Evolutionary conservation across 768 basidiomycete species (phyloP).

Genomic region (Pseudohyphozyma bogoriensis): DNA sequence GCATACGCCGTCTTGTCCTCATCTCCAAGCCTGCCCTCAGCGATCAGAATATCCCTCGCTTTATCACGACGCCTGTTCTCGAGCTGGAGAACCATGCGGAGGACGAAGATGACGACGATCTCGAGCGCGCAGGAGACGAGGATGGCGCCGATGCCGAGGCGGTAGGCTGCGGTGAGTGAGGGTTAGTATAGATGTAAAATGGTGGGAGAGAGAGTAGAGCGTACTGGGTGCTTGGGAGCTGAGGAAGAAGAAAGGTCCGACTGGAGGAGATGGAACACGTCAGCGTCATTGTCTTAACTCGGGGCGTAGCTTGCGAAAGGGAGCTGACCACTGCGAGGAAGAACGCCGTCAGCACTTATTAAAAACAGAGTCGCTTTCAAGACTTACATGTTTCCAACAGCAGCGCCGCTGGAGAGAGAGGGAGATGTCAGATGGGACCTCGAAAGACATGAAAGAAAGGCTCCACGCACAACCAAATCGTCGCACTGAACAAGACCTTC

Average conservation of each 20-base stretch:
- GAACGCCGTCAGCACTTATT: too few species aligned
- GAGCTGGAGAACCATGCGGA: constrained; percentile 34
- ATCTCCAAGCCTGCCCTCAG: constrained; percentile 8
- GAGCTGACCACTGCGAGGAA: too few species aligned
- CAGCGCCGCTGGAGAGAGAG: too few species aligned
- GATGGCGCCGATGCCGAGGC: constrained; percentile 37
- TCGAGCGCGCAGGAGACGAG: constrained; percentile 36
- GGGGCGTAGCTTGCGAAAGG: too few species aligned
- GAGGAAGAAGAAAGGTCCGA: too few species aligned
- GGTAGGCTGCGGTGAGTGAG: constrained; percentile 36
- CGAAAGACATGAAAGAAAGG: too few species aligned
- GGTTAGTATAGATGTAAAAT: constrained; percentile 27
- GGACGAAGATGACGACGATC: constrained; percentile 28
- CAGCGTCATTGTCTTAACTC: too few species aligned
- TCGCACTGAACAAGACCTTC: constrained; percentile 36
- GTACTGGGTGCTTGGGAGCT: not conserved
- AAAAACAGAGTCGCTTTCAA: too few species aligned
- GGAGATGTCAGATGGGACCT: too few species aligned
- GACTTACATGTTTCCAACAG: too few species aligned
- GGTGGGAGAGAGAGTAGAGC: not conserved
- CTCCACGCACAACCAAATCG: constrained; percentile 38
- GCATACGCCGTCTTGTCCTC: constrained; percentile 34
- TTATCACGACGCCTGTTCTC: constrained; percentile 35
- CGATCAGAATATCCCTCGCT: not conserved
- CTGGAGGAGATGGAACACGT: too few species aligned